phyloP scores from a whole-genome alignment of 2,329 filamentous ascomycete species.

The Colletotrichum limetticola region DNA sequence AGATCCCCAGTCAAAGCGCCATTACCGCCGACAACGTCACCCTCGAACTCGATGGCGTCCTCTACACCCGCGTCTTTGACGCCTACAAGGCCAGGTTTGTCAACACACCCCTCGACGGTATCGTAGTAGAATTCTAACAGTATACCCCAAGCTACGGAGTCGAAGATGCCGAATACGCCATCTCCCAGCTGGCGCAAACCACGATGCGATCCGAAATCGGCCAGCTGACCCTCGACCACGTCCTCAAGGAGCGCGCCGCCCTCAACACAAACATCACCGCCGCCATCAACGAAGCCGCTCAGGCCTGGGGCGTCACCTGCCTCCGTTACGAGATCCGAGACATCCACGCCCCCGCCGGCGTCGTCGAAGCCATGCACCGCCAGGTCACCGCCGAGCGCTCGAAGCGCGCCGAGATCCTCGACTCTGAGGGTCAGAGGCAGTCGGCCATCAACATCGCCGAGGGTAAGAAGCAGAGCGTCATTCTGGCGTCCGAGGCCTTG shows the following conservation, averaged over 20 bases:
- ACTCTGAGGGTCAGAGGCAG: constrained; percentile 96
- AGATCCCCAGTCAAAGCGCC: constrained; percentile 97
- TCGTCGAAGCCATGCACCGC: constrained; percentile 97
- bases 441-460: constrained; percentile 99
- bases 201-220: constrained; percentile 99
- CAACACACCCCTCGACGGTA: not conserved
- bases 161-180: constrained; percentile 98
- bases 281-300: constrained; percentile 96
- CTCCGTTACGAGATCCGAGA: constrained; percentile 98
- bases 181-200: constrained; percentile 96
- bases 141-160: constrained; percentile 83
- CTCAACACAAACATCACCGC: constrained; percentile 99
- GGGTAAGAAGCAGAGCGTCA: constrained; percentile 96
- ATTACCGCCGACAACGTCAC: constrained; percentile 99
- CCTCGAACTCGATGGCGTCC: constrained; percentile 91
- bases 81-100: constrained; percentile 92
- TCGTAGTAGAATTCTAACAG: not conserved
- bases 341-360: constrained; percentile 93
- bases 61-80: constrained; percentile 97
- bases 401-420: constrained; percentile 97
- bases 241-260: constrained; percentile 94
- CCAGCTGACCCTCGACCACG: constrained; percentile 94
- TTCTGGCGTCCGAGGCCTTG: constrained; percentile 92
- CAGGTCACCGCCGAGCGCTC: constrained; percentile 97
- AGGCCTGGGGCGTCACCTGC: constrained; percentile 96